Evolutionary conservation across 2,329 filamentous ascomycete species (phyloP).

Genomic region (Botrytis galanthina): DNA sequence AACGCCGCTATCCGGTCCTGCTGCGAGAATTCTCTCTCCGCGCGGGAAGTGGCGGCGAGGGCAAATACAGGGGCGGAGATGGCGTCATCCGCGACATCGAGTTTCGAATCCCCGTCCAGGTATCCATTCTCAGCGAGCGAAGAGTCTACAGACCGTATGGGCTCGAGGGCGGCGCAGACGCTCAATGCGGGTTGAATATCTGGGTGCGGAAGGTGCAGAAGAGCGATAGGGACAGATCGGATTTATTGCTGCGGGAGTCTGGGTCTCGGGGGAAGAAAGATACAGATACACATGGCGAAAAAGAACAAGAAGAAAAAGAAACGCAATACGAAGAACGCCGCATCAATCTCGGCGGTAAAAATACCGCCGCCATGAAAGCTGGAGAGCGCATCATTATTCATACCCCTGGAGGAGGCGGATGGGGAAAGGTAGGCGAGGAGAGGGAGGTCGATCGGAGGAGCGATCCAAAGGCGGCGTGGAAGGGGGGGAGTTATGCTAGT

Average conservation of each 20-base stretch:
- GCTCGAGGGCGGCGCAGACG: conserved; percentile 78
- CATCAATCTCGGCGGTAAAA: conserved; percentile 77
- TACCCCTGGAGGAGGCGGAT: conserved; percentile 78
- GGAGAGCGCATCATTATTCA: conserved; percentile 76
- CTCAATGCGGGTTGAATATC: conserved; percentile 74
- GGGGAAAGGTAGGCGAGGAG: conserved; percentile 61
- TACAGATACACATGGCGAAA: too few species aligned
- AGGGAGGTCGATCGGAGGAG: conserved; percentile 49
- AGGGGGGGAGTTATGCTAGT: conserved; percentile 55
- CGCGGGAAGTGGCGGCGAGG: conserved; percentile 58
- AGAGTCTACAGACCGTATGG: conserved; percentile 78
- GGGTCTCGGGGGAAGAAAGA: conserved; percentile 21
- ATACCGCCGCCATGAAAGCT: conserved; percentile 71
- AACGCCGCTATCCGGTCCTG: conserved; percentile 71
- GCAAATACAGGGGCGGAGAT: conserved; percentile 67
- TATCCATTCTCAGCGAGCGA: conserved; percentile 74
- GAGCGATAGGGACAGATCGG: conserved; percentile 49
- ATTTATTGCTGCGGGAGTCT: conserved; percentile 38
- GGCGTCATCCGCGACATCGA: conserved; percentile 78
- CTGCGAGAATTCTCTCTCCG: conserved; percentile 67
- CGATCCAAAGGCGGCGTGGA: conserved; percentile 62
- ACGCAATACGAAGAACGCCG: conserved; percentile 54
- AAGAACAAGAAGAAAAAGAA: conserved; percentile 32
- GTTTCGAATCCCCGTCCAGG: conserved; percentile 74
- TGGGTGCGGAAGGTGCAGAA: conserved; percentile 76